Conservation (phyloP, 176 grass and related monocot species). For the Ananas comosus region DNA sequence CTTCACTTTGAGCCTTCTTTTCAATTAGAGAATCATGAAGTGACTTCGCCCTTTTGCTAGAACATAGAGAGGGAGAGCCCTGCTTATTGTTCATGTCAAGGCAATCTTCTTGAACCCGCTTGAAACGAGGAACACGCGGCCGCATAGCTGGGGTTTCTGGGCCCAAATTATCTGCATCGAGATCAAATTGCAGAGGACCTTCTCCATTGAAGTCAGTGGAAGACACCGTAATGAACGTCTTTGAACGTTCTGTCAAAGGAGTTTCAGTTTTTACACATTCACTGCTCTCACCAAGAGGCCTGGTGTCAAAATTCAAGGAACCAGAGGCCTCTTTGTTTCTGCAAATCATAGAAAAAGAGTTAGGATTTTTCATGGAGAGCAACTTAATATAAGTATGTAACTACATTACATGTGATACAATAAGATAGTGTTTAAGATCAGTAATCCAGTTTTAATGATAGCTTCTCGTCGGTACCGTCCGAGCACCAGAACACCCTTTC, state of each 20-base stretch:
- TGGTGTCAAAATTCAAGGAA: not conserved
- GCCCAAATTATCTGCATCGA: constrained; percentile 40
- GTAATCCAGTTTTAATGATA: too few species aligned
- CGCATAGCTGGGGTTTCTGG: constrained; percentile 66
- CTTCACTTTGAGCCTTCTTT: constrained; percentile 27
- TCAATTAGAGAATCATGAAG: constrained; percentile 12
- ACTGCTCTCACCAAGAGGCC: constrained; percentile 10
- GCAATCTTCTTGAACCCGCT: constrained; percentile 56
- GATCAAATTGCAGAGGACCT: constrained; percentile 25
- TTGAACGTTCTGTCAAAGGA: constrained; percentile 30
- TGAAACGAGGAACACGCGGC: constrained; percentile 42
- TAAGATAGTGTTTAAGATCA: too few species aligned
- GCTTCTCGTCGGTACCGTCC: too few species aligned
- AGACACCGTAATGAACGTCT: constrained; percentile 17
- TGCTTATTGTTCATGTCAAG: constrained; percentile 13
- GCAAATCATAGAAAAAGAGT: constrained; percentile 4
- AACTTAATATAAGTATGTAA: too few species aligned
- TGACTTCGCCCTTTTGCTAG: constrained; percentile 57
- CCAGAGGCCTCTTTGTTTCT: constrained; percentile 18
- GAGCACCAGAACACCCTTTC: too few species aligned
- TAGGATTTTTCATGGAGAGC: not conserved
- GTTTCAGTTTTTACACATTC: constrained; percentile 27
- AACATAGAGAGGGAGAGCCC: constrained; percentile 25
- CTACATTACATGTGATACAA: too few species aligned
- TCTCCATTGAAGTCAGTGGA: constrained; percentile 9